phyloP scores from a whole-genome alignment of 106 monocot species.

The Acorus calamus region DNA sequence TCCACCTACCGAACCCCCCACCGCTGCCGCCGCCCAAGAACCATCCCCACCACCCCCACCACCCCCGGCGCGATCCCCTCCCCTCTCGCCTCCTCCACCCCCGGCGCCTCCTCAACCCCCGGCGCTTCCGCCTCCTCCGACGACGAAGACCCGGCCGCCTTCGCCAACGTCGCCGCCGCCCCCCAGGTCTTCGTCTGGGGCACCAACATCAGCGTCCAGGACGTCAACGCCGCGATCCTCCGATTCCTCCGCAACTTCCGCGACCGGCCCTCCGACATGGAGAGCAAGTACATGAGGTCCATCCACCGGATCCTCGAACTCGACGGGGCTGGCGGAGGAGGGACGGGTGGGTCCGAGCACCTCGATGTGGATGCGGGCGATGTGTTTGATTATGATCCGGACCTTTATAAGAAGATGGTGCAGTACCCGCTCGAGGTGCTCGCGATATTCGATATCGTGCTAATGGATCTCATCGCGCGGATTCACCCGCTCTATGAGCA shows the following conservation, averaged over 20 bases:
- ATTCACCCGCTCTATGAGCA: conserved; percentile 75
- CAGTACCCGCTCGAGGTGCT: conserved; percentile 91
- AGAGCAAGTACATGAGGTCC: conserved; percentile 76
- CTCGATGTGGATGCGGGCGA: conserved; percentile 83
- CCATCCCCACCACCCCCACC: conserved; percentile 36
- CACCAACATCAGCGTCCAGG: conserved; percentile 95
- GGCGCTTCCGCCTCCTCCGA: conserved; percentile 49
- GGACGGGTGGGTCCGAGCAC: conserved; percentile 29
- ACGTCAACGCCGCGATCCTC: conserved; percentile 86
- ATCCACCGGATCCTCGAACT: conserved; percentile 74
- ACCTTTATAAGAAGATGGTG: conserved; percentile 89
- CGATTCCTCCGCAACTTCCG: conserved; percentile 78
- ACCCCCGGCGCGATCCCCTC: conserved; percentile 11
- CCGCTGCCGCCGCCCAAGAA: not conserved
- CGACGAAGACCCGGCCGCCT: conserved; percentile 17
- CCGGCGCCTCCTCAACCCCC: conserved; percentile 39
- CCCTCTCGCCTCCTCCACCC: conserved; percentile 8
- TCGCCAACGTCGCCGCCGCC: conserved; percentile 29
- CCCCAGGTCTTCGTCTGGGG: conserved; percentile 90
- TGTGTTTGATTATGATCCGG: conserved; percentile 84
- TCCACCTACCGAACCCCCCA: conserved; percentile 1
- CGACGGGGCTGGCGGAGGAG: conserved; percentile 23
- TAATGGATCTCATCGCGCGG: conserved; percentile 77
- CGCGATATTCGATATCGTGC: conserved; percentile 87
- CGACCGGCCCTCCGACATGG: conserved; percentile 23